phyloP scores from a whole-genome alignment of 2,329 filamentous ascomycete genomes.

The Fusarium sp. region DNA sequence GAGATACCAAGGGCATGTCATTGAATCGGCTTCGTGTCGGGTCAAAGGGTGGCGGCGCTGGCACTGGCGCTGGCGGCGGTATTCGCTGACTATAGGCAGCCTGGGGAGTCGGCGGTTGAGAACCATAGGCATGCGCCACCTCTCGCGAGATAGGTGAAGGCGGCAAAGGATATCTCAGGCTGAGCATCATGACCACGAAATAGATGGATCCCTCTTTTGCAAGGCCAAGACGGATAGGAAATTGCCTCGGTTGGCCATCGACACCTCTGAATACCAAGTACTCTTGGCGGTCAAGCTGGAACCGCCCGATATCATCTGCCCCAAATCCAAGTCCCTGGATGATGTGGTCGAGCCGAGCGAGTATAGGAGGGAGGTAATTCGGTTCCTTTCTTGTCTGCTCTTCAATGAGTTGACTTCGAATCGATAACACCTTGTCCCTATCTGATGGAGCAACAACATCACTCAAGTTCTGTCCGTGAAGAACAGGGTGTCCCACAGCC shows the following conservation, averaged over 20 bases:
- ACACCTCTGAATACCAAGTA: conserved; percentile 61
- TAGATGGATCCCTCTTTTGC: conserved; percentile 68
- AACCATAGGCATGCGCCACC: conserved; percentile 53
- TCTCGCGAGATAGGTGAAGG: conserved; percentile 57
- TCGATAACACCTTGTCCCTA: conserved; percentile 58
- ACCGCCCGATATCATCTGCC: conserved; percentile 60
- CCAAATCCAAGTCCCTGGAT: conserved; percentile 64
- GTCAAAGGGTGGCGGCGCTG: conserved; percentile 58
- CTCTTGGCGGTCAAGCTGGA: conserved; percentile 62
- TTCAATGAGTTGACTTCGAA: conserved; percentile 62
- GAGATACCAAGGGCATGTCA: conserved; percentile 43
- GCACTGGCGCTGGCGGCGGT: conserved; percentile 38
- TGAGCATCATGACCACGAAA: conserved; percentile 64
- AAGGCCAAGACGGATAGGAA: conserved; percentile 62
- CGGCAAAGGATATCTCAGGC: conserved; percentile 52
- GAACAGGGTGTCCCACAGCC: conserved; percentile 58
- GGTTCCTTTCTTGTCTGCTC: conserved; percentile 66
- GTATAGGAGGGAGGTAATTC: conserved; percentile 70
- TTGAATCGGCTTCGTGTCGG: conserved; percentile 53
- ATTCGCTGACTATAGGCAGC: conserved; percentile 54
- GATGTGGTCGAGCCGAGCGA: conserved; percentile 62
- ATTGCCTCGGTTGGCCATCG: conserved; percentile 60
- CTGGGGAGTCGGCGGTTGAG: conserved; percentile 45
- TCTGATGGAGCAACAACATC: conserved; percentile 63
- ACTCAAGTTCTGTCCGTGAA: conserved; percentile 59